Conservation (phyloP, 2,329 filamentous ascomycete genomes). For the Cladobotryum mycophilum region DNA sequence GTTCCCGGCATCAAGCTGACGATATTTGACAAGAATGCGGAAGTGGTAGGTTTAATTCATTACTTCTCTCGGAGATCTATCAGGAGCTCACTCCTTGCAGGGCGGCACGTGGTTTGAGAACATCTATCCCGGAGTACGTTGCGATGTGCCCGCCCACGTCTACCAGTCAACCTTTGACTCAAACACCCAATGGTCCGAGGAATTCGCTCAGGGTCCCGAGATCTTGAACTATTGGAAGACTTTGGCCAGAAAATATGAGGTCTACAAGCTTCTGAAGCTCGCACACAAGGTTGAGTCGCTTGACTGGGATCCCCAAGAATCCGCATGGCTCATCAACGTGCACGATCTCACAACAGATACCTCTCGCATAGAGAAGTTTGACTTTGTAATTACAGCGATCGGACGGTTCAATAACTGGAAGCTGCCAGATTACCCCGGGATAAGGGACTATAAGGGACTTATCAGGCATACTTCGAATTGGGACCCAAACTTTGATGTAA, state of each 20-base stretch:
- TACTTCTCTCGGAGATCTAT: too few relatives aligned
- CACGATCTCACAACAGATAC: slow-evolving; percentile 32
- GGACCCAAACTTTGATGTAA: slow-evolving; percentile 44
- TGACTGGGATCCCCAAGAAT: slow-evolving; percentile 47
- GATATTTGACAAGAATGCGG: slow-evolving; percentile 62
- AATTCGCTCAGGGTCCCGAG: slow-evolving; percentile 60
- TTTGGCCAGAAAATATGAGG: slow-evolving; percentile 56
- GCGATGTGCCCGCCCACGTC: slow-evolving; percentile 63
- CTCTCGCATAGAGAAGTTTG: slow-evolving; percentile 41
- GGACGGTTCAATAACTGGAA: slow-evolving; percentile 62
- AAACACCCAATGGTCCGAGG: slow-evolving; percentile 62
- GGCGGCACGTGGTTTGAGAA: slow-evolving; percentile 51
- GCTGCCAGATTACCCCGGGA: slow-evolving; percentile 54
- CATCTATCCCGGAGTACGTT: slow-evolving; percentile 58
- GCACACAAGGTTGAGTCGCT: slow-evolving; percentile 49
- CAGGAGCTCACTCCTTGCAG: slow-evolving; percentile 17
- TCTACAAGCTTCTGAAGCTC: slow-evolving; percentile 53
- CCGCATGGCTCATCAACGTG: slow-evolving; percentile 47
- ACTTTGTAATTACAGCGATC: slow-evolving; percentile 57
- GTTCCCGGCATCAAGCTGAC: slow-evolving; percentile 60
- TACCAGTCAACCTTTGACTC: slow-evolving; percentile 64
- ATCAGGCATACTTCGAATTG: slow-evolving; percentile 57
- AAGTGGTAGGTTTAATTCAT: slow-evolving; percentile 46
- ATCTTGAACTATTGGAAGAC: slow-evolving; percentile 62
- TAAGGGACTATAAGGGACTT: slow-evolving; percentile 47